Base-by-base conservation (phyloP, 75 land plant genomes). In the Gnetum montanum region DNA sequence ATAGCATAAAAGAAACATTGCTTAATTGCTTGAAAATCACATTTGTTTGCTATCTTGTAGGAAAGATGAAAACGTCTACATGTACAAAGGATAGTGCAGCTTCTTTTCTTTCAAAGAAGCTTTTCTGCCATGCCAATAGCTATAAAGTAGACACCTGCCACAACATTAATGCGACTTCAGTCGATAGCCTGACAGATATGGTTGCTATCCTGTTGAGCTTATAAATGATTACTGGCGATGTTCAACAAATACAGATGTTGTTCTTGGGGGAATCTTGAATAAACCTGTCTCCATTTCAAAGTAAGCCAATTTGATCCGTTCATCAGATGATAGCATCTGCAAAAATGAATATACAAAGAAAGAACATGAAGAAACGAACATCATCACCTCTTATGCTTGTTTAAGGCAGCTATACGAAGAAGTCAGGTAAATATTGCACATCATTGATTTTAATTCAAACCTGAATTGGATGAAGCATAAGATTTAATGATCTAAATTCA, bases 221-320 rank as follows among this genome's bases (percentile, higher is more conserved):
- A 38, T 4, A 59, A 1, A 43, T 41, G n/a, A n/a, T n/a, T n/a
- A n/a, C 19, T 38, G 10, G 19, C 88, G 73, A 54, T 61, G 63
- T 69, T 88, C 84, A 27, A 93, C 95, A 68, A 93, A 93, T 13
- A 93, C 95, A 12, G 90, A 40, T 7, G 96, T 82, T 44, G 98
- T 93, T 66, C 88, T 73, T 25, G 75, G 36, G 3, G 98, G 95
- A 34, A 85, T 67, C 27, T 34, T 68, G 63, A 93, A 88, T 58
- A 65, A 47, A 4, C 86, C 90, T 26, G 72, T 56, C 8, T 47
- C 47, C 23, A 69, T 25, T 34, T 78, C 75, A 66, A 74, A 91
- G 20, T 43, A 22, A 16, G 94, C 83, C 27, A 45, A 52, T 58
- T 84, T 81, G 12, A 91, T 88, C 6, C 78, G 31, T 16, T 60